Base-by-base conservation (phyloP, 2,329 filamentous ascomycete species). In the Talaromyces sp. region DNA sequence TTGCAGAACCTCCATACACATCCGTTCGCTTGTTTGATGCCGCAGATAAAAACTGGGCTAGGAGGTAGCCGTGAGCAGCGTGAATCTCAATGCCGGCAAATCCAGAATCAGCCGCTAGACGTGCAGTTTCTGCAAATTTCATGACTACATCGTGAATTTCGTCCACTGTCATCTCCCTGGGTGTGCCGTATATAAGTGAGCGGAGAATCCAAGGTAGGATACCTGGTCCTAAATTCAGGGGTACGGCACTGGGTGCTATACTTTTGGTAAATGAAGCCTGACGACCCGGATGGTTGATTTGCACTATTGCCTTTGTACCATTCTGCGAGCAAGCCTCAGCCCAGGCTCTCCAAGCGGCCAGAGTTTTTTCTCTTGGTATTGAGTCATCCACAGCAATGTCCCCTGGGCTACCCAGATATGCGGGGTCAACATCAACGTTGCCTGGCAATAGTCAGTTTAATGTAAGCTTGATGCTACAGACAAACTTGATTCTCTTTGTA, bases 131-230 rank as follows among this genome's bases (percentile, higher is more conserved):
- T 0, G 81, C 81, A 62, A 87, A 88, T 51, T 80, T 77, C 6
- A 69, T 66, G 8, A 86, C 76, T 0, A 84, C 80, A 0, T 77
- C 72, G n/a, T 81, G 73, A 46, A 88, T 85, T 41, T 89, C 85
- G 0, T 70, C 68, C 0, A 70, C 27, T 0, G 76, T 82, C 82
- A 88, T 84, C 56, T 80, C 86, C 51, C 80, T 78, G 0, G 86
- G 86, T 1, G 78, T 81, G 2, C 83, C 81, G 60, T 75, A 75
- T 1, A 68, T 60, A 19, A 76, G 35, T 27, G 60, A 58, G 21
- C 66, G 64, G 19, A 71, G 0, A 71, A 71, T 29, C 78, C 73
- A 9, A 77, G 32, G 58, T 71, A 71, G 6, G n/a, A 43, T 43
- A 4, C 71, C 67, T 58, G 75, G 67, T 0, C 76, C 76, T 17